Evolutionary conservation across 495 filamentous ascomycete genomes (phyloP).

Genomic region (Penicillium pulvis): DNA sequence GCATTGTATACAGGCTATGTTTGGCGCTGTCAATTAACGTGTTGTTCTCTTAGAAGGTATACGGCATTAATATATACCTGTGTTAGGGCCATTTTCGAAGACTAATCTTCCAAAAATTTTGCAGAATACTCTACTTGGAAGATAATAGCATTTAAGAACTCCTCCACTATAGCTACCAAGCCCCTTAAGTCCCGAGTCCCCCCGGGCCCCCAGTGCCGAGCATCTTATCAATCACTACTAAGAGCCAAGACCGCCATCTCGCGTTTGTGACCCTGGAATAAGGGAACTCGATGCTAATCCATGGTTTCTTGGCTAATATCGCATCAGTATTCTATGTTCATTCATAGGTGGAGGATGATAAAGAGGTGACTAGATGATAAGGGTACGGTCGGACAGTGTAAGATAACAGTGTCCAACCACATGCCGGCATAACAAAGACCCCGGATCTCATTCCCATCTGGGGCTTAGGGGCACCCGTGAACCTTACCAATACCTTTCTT

Average conservation of each 20-base stretch:
- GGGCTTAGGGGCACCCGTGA: background rate
- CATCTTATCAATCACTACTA: background rate
- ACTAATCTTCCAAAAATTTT: too few relatives aligned
- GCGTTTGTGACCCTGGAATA: background rate
- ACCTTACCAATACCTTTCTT: background rate
- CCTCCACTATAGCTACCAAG: background rate
- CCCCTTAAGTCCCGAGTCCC: background rate
- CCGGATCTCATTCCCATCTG: background rate
- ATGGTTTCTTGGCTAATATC: background rate
- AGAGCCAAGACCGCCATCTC: background rate
- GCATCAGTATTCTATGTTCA: background rate
- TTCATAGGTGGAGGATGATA: background rate
- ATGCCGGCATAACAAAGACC: background rate
- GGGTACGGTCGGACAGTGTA: background rate
- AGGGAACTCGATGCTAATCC: background rate
- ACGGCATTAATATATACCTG: background rate
- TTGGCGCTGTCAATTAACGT: background rate
- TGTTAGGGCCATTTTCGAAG: background rate
- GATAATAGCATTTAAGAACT: background rate
- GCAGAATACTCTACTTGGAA: too few relatives aligned
- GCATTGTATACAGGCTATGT: constrained; percentile 43
- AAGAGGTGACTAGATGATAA: background rate
- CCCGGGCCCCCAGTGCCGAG: background rate
- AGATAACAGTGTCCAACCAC: background rate
- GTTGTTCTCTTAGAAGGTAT: background rate